Evolutionary conservation across 2,329 filamentous ascomycete species (phyloP).

Genomic region (Cryoendolithus antarcticus): DNA sequence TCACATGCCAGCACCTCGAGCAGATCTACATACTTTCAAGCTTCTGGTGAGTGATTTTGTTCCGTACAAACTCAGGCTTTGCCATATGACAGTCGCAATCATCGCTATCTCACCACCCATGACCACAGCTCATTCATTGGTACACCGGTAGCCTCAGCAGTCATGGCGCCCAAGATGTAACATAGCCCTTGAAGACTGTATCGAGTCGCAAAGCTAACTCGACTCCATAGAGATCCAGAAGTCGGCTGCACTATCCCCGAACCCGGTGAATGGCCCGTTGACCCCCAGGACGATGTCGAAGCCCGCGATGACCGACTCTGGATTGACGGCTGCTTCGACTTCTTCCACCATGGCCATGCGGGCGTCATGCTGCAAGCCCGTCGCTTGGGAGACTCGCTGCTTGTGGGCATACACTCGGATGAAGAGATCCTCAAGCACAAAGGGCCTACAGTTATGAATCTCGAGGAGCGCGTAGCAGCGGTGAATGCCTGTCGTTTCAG

Average conservation of each 20-base stretch:
- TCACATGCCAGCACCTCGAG: no score
- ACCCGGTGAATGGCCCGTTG: constrained; percentile 50
- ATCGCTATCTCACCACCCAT: no score
- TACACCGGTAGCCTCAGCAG: background rate
- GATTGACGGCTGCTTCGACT: constrained; percentile 99
- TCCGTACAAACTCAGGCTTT: no score
- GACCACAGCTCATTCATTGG: no score
- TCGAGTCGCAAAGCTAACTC: no score
- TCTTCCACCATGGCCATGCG: constrained; percentile 95
- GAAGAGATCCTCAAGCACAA: constrained; percentile 94
- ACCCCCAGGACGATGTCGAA: constrained; percentile 47
- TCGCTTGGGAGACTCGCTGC: constrained; percentile 75
- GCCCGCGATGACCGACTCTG: constrained; percentile 67
- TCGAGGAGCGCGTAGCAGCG: constrained; percentile 81
- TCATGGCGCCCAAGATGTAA: constrained; percentile 11
- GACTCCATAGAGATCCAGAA: constrained; percentile 16
- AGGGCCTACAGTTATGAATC: constrained; percentile 91
- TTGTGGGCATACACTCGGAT: constrained; percentile 89
- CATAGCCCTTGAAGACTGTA: no score
- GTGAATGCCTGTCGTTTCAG: constrained; percentile 95
- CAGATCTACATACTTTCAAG: no score
- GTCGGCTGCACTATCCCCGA: constrained; percentile 33
- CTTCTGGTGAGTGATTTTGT: no score
- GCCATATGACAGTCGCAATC: no score
- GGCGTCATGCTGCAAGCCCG: constrained; percentile 94